These are phyloP conservation scores for Nothopassalora personata DNA, from an alignment of 2,329 filamentous ascomycete species.

Conservation along the genomic window DNA sequence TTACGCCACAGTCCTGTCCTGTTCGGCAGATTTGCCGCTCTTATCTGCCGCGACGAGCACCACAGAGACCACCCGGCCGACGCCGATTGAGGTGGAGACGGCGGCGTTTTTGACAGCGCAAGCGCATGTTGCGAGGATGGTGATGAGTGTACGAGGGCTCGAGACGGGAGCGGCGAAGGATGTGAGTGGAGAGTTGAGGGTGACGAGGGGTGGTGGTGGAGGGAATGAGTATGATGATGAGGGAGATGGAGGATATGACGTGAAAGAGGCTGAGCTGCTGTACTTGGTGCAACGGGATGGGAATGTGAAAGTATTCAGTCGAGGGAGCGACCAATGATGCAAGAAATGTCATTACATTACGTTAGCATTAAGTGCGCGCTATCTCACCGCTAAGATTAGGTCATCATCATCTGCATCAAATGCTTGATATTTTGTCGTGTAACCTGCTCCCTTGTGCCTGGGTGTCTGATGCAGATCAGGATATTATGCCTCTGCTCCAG, in stretches of 20 bases:
- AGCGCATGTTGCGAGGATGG: slow-evolving; percentile 68
- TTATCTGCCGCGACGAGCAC: slow-evolving; percentile 41
- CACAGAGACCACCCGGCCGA: slow-evolving; percentile 38
- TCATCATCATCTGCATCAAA: neutral
- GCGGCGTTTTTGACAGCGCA: slow-evolving; percentile 64
- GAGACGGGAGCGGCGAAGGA: slow-evolving; percentile 87
- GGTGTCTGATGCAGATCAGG: too few relatives aligned
- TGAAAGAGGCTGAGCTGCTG: slow-evolving; percentile 63
- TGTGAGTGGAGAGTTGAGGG: slow-evolving; percentile 79
- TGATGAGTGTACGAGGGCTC: slow-evolving; percentile 67
- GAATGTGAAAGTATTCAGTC: slow-evolving; percentile 74
- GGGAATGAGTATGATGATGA: slow-evolving; percentile 24
- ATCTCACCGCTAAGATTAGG: neutral
- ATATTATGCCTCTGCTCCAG: too few relatives aligned
- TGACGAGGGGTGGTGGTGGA: slow-evolving; percentile 55
- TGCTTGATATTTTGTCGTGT: neutral
- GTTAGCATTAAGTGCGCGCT: neutral
- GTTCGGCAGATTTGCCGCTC: slow-evolving; percentile 70
- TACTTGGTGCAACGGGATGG: slow-evolving; percentile 79
- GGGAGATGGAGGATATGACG: slow-evolving; percentile 9
- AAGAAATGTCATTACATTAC: neutral
- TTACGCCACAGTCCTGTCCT: slow-evolving; percentile 60
- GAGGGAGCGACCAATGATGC: slow-evolving; percentile 52
- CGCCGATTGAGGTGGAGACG: slow-evolving; percentile 64
- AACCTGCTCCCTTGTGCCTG: neutral